Base-by-base conservation (phyloP, 2,329 filamentous ascomycete species). In the Colletotrichum caudatum region DNA sequence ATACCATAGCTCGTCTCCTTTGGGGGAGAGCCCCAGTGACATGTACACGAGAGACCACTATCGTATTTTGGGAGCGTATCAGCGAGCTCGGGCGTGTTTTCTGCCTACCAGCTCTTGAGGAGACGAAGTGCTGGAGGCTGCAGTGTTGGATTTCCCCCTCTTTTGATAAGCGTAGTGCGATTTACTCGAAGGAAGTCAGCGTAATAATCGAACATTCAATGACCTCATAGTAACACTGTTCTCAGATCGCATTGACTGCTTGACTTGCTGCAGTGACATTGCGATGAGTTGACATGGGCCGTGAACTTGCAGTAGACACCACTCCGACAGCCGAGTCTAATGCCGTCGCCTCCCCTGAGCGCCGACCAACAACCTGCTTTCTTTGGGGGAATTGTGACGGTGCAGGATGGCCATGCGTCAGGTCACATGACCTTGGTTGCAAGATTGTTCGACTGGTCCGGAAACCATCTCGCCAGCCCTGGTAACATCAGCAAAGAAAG, bases 121-220 rank as follows among this genome's bases (percentile, higher is more conserved):
- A 6, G 12, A 18, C 16, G 41, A 39, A 29, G 59, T 14, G 54
- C n/a, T 7, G 46, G 20, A 66, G 48, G n/a, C 39, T 23, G 23
- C 18, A 41, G 59, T 50, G 64, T 33, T 61, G 64, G 39, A 56
- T 60, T 61, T 64, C 60, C 6, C 20, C 20, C 29, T 29, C 12
- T 3, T 6, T 23, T 61, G 60, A 60, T 60, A 60, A 66, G 54
- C 65, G 65, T 56, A 50, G 60, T 64, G 69, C 59, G 53, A 64
- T 56, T 41, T 62, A 66, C 63, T 66, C 59, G 4, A 29, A 69
- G 48, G 65, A 59, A 68, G 56, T 35, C 33, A 23, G 59, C 66
- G 48, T 69, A 64, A 60, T 72, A 69, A 72, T 69, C 60, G 65
- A 69, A 39, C 65, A 64, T 69, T 37, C 50, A 69, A 70, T 69